Conservation (phyloP, 495 filamentous ascomycete species). For the Parachaetomium inaequale region DNA sequence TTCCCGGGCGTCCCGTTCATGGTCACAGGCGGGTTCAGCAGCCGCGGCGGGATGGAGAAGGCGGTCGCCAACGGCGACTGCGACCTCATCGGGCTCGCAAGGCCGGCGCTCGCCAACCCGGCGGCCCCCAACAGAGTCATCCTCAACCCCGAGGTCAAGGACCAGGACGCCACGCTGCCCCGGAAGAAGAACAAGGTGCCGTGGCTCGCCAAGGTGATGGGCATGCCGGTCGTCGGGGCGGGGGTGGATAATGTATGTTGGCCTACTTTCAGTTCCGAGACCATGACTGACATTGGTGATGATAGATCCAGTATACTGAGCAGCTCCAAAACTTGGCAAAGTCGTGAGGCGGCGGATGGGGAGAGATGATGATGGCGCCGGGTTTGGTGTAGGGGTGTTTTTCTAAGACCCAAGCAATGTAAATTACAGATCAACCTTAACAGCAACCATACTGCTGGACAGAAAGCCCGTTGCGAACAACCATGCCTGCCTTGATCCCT, state of each 20-base stretch:
- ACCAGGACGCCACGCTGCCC: constrained; percentile 46
- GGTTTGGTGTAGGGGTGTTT: not conserved
- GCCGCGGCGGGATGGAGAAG: constrained; percentile 50
- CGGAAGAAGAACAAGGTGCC: constrained; percentile 37
- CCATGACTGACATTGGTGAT: not conserved
- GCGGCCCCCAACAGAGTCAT: constrained; percentile 46
- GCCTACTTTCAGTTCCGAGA: not conserved
- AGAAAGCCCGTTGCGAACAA: constrained; percentile 58
- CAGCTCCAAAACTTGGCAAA: constrained; percentile 43
- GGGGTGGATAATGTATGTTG: constrained; percentile 44
- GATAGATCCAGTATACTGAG: constrained; percentile 37
- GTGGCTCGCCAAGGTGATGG: constrained; percentile 35
- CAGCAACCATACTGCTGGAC: constrained; percentile 50
- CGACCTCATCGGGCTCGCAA: constrained; percentile 56
- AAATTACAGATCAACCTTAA: constrained; percentile 49
- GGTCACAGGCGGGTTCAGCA: constrained; percentile 53
- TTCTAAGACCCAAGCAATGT: not conserved
- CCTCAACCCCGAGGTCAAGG: constrained; percentile 50
- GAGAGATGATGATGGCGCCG: not conserved
- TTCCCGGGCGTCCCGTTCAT: constrained; percentile 46
- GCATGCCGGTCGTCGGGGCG: constrained; percentile 41
- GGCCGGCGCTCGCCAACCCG: constrained; percentile 52
- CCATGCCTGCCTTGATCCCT: constrained; percentile 46
- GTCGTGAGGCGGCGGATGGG: constrained; percentile 6
- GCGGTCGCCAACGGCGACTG: constrained; percentile 52